phyloP scores from a whole-genome alignment of 192 early-diverging fungal genomes.

The Coemansia sp. region DNA sequence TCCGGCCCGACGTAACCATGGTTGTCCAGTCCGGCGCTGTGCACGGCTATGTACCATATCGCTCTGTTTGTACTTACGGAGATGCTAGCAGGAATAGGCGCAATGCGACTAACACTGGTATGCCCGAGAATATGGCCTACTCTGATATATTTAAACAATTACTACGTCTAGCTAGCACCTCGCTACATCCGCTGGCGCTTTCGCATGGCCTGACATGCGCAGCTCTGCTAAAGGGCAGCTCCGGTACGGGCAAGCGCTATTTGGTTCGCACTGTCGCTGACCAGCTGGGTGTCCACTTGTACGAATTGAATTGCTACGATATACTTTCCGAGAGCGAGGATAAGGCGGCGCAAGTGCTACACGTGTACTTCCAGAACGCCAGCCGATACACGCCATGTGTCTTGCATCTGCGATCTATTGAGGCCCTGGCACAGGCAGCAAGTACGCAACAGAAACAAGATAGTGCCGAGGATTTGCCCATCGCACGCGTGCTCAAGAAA shows the following conservation, averaged over 20 bases:
- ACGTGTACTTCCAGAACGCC: conserved; percentile 77
- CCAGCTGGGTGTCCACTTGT: conserved; percentile 73
- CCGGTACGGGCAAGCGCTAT: conserved; percentile 82
- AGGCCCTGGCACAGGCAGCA: conserved; percentile 66
- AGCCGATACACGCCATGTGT: conserved; percentile 76
- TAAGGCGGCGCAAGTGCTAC: conserved; percentile 73
- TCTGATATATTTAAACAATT: conserved; percentile 32
- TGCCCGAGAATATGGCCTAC: conserved; percentile 17
- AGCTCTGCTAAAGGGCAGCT: conserved; percentile 74
- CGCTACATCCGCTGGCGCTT: conserved; percentile 71
- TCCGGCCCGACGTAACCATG: conserved; percentile 38
- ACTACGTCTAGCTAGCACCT: conserved; percentile 63
- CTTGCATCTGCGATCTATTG: conserved; percentile 77
- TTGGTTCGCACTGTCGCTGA: conserved; percentile 66
- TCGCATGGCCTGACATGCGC: conserved; percentile 70
- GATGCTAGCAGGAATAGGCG: background rate
- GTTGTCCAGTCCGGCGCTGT: conserved; percentile 40
- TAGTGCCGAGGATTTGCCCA: conserved; percentile 34
- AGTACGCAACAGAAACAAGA: conserved; percentile 39
- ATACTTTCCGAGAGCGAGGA: conserved; percentile 77
- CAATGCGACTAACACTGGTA: background rate
- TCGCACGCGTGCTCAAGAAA: conserved; percentile 39
- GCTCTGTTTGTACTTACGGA: conserved; percentile 16
- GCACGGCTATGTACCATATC: conserved; percentile 39
- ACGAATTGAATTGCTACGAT: conserved; percentile 80